Conservation (phyloP, 2,329 filamentous ascomycete genomes). For the Plenodomus biglobosus region DNA sequence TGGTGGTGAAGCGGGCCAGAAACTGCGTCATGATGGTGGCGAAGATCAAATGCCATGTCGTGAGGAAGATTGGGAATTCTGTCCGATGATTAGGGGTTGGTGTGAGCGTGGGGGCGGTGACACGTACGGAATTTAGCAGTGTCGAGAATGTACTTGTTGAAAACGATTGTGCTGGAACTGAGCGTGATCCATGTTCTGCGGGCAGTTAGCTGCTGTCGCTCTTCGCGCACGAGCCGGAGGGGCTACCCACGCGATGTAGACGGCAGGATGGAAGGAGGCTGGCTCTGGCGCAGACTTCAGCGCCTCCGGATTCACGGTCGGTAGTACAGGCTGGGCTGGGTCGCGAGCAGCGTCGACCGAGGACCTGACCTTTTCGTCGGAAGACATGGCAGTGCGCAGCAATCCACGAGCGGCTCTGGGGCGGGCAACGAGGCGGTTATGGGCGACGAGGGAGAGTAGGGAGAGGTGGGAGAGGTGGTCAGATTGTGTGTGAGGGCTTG, state of each 20-base stretch:
- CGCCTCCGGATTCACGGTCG: conserved; percentile 73
- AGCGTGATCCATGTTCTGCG: conserved; percentile 85
- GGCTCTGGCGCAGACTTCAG: conserved; percentile 67
- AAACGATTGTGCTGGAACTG: conserved; percentile 92
- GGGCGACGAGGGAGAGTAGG: conserved; percentile 12
- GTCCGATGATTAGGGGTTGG: conserved; percentile 31
- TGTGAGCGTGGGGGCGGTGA: neutral
- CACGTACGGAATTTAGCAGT: conserved; percentile 77
- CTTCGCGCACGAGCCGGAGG: conserved; percentile 44
- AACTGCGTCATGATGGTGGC: conserved; percentile 93
- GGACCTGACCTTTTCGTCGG: conserved; percentile 75
- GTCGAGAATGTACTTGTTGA: conserved; percentile 98
- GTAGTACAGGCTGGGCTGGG: conserved; percentile 64
- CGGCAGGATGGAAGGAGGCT: conserved; percentile 70
- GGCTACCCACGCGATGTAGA: conserved; percentile 70
- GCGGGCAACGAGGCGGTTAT: conserved; percentile 11
- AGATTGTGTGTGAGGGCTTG: conserved; percentile 11
- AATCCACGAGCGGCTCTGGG: conserved; percentile 23
- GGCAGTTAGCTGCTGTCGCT: conserved; percentile 18
- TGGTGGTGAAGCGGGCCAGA: conserved; percentile 82
- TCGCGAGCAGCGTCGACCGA: conserved; percentile 75
- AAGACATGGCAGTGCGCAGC: conserved; percentile 53
- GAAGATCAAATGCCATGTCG: conserved; percentile 90
- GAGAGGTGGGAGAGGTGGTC: conserved; percentile 20
- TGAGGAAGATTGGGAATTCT: conserved; percentile 65